Percentiles rank a stretch among this genome's conserved stretches.
These are phyloP conservation scores for Schwanniomyces etchellsii DNA, from an alignment of 1,139 yeast species.

Conservation along the genomic window DNA sequence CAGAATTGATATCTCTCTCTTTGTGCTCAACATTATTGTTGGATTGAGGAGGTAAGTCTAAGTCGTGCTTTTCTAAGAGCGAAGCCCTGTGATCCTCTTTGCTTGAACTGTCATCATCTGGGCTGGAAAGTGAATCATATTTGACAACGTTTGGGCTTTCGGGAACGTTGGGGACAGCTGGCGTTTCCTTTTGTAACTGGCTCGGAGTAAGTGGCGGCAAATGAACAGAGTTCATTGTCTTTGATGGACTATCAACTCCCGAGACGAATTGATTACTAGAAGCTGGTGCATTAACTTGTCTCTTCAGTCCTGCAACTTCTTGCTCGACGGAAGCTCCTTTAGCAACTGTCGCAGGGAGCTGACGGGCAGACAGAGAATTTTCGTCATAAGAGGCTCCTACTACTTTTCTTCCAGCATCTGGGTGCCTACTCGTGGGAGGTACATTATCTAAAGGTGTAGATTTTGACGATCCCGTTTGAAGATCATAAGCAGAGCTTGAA, in stretches of 20 bases:
- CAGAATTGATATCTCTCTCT: too few species aligned
- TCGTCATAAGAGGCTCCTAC: neutral
- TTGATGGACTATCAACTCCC: too few species aligned
- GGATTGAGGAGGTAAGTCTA: slow-evolving; percentile 13
- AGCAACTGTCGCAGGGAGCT: neutral
- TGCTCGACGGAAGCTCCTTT: slow-evolving; percentile 1
- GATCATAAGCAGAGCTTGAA: slow-evolving; percentile 9
- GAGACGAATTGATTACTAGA: too few species aligned
- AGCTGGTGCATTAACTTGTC: too few species aligned
- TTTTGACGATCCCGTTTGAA: neutral
- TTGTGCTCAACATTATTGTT: too few species aligned
- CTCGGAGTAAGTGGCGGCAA: too few species aligned
- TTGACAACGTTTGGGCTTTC: slow-evolving; percentile 25
- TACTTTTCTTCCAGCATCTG: neutral
- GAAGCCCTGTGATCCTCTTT: slow-evolving; percentile 20
- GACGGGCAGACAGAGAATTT: neutral
- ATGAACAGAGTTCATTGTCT: too few species aligned
- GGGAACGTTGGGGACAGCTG: too few species aligned
- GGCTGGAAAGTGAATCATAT: slow-evolving; percentile 18
- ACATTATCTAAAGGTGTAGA: slow-evolving; percentile 1
- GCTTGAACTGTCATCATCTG: too few species aligned
- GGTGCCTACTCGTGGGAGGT: neutral
- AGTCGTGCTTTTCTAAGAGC: slow-evolving; percentile 29
- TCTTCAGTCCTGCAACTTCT: neutral
- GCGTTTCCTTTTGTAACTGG: too few species aligned